These are phyloP conservation scores for Verticillium tricorpus DNA, from an alignment of 2,329 filamentous ascomycete species.

Conservation along the genomic window DNA sequence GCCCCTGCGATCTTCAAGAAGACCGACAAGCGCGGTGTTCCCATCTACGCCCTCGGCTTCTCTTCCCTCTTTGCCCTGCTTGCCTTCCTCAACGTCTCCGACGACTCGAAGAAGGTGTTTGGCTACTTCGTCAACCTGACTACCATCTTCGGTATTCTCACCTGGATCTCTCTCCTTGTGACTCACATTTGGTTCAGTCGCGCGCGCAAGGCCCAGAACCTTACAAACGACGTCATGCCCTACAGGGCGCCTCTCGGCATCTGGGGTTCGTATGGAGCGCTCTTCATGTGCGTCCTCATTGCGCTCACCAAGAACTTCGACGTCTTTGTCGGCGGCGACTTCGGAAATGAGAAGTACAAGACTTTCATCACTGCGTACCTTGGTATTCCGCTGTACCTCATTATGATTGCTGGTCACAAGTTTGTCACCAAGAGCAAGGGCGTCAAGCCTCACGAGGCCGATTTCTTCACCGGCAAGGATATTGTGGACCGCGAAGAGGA, in stretches of 20 bases:
- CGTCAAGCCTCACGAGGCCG: slow-evolving; percentile 54
- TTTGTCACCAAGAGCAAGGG: slow-evolving; percentile 46
- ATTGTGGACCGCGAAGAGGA: slow-evolving; percentile 69
- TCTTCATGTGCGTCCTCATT: slow-evolving; percentile 68
- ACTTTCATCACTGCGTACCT: slow-evolving; percentile 74
- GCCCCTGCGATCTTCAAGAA: slow-evolving; percentile 68
- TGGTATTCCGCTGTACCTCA: slow-evolving; percentile 70
- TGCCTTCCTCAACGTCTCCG: slow-evolving; percentile 62
- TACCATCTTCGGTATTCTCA: slow-evolving; percentile 62
- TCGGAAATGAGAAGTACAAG: slow-evolving; percentile 50
- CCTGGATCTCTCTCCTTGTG: slow-evolving; percentile 64
- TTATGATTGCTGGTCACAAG: slow-evolving; percentile 67
- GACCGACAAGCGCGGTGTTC: slow-evolving; percentile 68
- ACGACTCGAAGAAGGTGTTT: slow-evolving; percentile 27
- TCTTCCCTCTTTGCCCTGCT: slow-evolving; percentile 61
- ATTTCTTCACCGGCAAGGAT: slow-evolving; percentile 70
- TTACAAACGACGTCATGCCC: slow-evolving; percentile 50
- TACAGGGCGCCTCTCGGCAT: slow-evolving; percentile 70
- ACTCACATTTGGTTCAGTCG: slow-evolving; percentile 64
- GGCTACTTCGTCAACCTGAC: slow-evolving; percentile 64
- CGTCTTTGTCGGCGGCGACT: slow-evolving; percentile 56
- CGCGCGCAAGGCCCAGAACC: slow-evolving; percentile 56
- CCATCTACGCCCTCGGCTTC: slow-evolving; percentile 58
- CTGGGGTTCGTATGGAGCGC: slow-evolving; percentile 61
- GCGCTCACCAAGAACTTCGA: slow-evolving; percentile 79